Evolutionary conservation across 805 yeast genomes (phyloP).

Genomic region (Saccharomyces kudriavzevii): DNA sequence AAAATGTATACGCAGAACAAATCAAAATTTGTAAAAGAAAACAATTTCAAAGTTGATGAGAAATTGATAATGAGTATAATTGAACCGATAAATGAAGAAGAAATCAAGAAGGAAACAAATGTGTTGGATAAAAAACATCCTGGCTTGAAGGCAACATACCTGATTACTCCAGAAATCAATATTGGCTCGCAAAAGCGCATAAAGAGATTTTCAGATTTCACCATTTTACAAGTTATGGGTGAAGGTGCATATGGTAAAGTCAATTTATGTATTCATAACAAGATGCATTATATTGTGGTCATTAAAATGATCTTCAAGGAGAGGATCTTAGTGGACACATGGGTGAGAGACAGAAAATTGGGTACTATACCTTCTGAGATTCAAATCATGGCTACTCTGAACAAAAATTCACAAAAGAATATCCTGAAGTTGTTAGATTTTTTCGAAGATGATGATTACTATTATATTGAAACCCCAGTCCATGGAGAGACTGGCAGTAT

Average conservation of each 20-base stretch:
- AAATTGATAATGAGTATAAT: slow-evolving; percentile 16
- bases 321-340: slow-evolving; percentile 85
- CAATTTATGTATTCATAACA: slow-evolving; percentile 58
- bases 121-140: not conserved
- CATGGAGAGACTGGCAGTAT: slow-evolving; percentile 84
- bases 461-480: slow-evolving; percentile 85
- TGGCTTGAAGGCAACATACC: not conserved
- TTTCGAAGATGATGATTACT: slow-evolving; percentile 83
- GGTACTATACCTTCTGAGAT: slow-evolving; percentile 94
- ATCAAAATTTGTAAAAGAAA: slow-evolving; percentile 19
- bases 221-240: slow-evolving; percentile 68
- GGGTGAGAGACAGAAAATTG: slow-evolving; percentile 84
- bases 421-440: slow-evolving; percentile 78
- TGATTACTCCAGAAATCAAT: slow-evolving; percentile 13
- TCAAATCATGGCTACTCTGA: slow-evolving; percentile 73
- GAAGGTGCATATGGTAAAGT: slow-evolving; percentile 97
- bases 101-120: not conserved
- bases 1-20: slow-evolving; percentile 19
- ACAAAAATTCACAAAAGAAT: slow-evolving; percentile 72
- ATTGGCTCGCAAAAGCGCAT: slow-evolving; percentile 63
- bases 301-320: slow-evolving; percentile 85
- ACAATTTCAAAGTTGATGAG: slow-evolving; percentile 22
- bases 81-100: not conserved
- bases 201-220: slow-evolving; percentile 64
- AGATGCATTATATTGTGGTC: slow-evolving; percentile 60